Base-by-base conservation (phyloP, 495 filamentous ascomycete genomes). In the Tuber brumale region DNA sequence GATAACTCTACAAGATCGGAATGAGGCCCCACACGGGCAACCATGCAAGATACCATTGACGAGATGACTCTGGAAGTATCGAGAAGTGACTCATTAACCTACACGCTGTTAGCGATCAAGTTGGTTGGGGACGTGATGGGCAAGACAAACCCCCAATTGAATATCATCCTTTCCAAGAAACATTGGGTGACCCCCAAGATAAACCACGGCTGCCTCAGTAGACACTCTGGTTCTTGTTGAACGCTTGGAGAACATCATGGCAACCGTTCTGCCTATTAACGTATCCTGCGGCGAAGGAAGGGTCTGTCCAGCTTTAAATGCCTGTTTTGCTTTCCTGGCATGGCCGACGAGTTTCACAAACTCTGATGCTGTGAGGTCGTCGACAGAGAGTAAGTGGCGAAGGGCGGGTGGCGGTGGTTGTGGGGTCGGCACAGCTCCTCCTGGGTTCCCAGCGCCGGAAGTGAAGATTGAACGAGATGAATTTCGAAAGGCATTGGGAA, bases 221-320 rank as follows among this genome's bases (percentile, higher is more conserved):
- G 93, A 97, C 42, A 99, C 91, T 71, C 95, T 89, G 23, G 95
- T 99, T 70, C 95, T 88, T 21, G 95, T 99, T 78, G 91, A 94
- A 42, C 94, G 90, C 86, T 99, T 99, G 86, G 87, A 94, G 87
- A 99, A 98, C 87, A 94, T 91, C 90, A 99, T 92, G 76, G 95
- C 94, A 19, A 97, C 88, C 5, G 94, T 96, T 84, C 94, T 89
- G 37, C 93, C 93, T 35, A 88, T 86, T 76, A 94, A 82, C 1
- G 87, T 81, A 27, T 86, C 86, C 70, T 86, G 84, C 3, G 92
- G 91, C 51, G 90, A 85, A 46, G 87, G 84, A n/a, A 74, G 39
- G 39, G 42, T 57, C 69, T 76, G 70, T 23, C 91, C 90, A 45
- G 89, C 89, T 85, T 96, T 97, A 86, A 95, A 89, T 77, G 89